Evolutionary conservation across 164 flowering plant genomes (phyloP).

Genomic region (Tinospora cordifolia): DNA sequence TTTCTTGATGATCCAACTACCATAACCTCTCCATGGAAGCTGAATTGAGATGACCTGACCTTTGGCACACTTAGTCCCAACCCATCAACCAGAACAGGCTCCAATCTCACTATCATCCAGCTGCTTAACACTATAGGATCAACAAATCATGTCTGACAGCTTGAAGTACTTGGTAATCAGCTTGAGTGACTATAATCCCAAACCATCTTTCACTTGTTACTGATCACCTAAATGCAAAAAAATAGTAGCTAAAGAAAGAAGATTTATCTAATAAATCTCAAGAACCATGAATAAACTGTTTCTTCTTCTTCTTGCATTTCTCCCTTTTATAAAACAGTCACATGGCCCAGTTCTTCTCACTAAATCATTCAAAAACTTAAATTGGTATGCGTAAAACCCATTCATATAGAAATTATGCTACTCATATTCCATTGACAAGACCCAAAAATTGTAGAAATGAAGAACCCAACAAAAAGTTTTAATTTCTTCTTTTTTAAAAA

Average conservation of each 20-base stretch:
- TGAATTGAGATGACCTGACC: slow-evolving; percentile 77
- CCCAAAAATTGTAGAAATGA: not conserved
- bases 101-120: slow-evolving; percentile 57
- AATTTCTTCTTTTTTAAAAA: not conserved
- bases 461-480: not conserved
- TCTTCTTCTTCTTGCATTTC: slow-evolving; percentile 12
- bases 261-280: not conserved
- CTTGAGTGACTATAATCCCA: slow-evolving; percentile 43
- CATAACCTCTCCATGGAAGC: slow-evolving; percentile 80
- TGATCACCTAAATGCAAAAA: slow-evolving; percentile 10
- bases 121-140: slow-evolving; percentile 46
- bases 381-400: slow-evolving; percentile 10
- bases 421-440: slow-evolving; percentile 1
- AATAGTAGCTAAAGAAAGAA: slow-evolving; percentile 23
- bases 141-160: slow-evolving; percentile 49
- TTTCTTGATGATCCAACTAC: slow-evolving; percentile 64
- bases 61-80: slow-evolving; percentile 69
- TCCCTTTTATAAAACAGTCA: slow-evolving; percentile 10
- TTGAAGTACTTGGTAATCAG: slow-evolving; percentile 52
- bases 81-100: slow-evolving; percentile 83
- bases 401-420: not conserved
- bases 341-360: not conserved
- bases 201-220: slow-evolving; percentile 34
- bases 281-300: not conserved
- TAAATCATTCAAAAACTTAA: slow-evolving; percentile 1